These are phyloP conservation scores for Biancaea sappan DNA, from an alignment of 306 rosid species.

Conservation along the genomic window DNA sequence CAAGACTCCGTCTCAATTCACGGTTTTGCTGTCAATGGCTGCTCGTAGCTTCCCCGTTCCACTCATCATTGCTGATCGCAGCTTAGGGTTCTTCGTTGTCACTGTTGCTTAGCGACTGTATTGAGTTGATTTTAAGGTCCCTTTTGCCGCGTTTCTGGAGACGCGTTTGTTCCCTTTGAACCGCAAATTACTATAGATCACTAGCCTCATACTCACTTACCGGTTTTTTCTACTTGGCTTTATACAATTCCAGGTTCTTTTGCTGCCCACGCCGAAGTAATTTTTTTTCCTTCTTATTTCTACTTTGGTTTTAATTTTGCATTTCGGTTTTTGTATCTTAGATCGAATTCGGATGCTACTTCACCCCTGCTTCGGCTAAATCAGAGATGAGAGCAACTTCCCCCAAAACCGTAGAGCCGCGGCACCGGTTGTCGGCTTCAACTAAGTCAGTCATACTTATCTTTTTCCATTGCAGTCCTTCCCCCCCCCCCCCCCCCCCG, in stretches of 20 bases:
- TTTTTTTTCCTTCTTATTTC: not conserved
- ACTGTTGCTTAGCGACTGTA: not conserved
- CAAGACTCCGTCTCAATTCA: not conserved
- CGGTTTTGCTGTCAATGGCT: not conserved
- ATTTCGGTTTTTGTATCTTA: not conserved
- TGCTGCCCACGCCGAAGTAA: not conserved
- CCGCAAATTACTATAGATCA: conserved; percentile 7
- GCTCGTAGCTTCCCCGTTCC: not conserved
- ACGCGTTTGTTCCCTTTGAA: not conserved
- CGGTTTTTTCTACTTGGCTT: not conserved
- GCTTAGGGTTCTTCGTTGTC: conserved; percentile 2
- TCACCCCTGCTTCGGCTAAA: conserved; percentile 33
- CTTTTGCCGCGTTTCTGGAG: conserved; percentile 13
- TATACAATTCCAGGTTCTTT: not conserved
- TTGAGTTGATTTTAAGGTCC: not conserved
- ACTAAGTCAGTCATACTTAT: conserved; percentile 44
- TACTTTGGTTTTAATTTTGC: not conserved
- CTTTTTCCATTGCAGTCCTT: not conserved
- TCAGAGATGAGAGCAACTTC: conserved; percentile 70
- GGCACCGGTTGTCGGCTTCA: conserved; percentile 69
- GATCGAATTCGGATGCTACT: conserved; percentile 33
- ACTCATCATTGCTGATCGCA: conserved; percentile 8
- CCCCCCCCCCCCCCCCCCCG: too few species aligned
- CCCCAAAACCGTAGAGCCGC: conserved; percentile 64
- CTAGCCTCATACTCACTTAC: not conserved